Evolutionary conservation across 75 land plant genomes (phyloP).

Genomic region (Pseudotsuga menziesii): DNA sequence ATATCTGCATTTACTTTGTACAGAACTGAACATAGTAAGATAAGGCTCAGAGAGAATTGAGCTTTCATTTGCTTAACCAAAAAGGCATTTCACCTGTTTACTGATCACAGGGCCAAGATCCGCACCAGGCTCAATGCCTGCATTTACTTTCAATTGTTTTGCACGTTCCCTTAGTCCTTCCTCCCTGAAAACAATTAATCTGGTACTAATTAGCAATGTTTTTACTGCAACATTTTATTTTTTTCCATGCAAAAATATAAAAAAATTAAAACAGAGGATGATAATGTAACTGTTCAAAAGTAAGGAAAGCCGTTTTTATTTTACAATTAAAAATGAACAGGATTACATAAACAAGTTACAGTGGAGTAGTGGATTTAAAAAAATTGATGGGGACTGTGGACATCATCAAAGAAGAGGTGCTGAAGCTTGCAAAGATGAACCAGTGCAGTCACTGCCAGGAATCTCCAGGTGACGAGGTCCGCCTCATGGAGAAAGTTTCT

Average conservation of each 20-base stretch:
- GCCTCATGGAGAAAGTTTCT: too few relatives aligned
- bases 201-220: not conserved
- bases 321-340: too few relatives aligned
- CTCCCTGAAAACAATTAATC: conserved; percentile 37
- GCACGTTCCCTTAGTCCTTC: conserved; percentile 61
- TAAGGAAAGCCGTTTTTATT: not conserved
- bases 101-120: conserved; percentile 97
- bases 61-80: not conserved
- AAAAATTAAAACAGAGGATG: not conserved
- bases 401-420: too few relatives aligned
- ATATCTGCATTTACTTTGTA: conserved; percentile 22
- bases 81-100: conserved; percentile 58
- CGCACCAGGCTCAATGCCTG: conserved; percentile 74
- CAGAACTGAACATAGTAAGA: not conserved
- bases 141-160: conserved; percentile 66
- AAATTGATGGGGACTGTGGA: too few relatives aligned
- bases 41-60: not conserved
- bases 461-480: too few relatives aligned
- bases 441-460: too few relatives aligned
- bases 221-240: not conserved
- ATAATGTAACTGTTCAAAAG: not conserved
- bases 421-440: too few relatives aligned
- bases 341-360: too few relatives aligned
- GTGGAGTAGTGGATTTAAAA: too few relatives aligned
- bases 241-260: not conserved